phyloP scores from a whole-genome alignment of 208 protist genomes.

The Trypanosoma boissoni region DNA sequence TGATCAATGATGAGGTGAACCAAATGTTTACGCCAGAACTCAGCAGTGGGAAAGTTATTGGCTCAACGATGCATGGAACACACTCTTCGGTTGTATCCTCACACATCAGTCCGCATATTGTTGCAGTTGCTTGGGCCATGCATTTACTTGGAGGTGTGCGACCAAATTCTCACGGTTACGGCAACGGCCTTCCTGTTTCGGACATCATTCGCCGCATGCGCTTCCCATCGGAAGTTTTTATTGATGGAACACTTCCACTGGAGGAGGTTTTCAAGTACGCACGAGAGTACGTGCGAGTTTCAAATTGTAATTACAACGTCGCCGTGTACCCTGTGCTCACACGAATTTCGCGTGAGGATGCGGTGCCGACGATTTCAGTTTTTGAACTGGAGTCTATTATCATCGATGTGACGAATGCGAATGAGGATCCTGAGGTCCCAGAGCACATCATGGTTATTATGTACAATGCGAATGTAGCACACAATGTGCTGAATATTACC shows the following conservation, averaged over 20 bases:
- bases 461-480: slow-evolving; percentile 87
- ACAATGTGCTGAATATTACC: slow-evolving; percentile 84
- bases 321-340: slow-evolving; percentile 79
- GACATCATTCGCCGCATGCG: slow-evolving; percentile 78
- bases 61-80: slow-evolving; percentile 67
- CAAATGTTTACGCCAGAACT: slow-evolving; percentile 82
- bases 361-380: slow-evolving; percentile 85
- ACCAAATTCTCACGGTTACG: slow-evolving; percentile 63
- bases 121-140: slow-evolving; percentile 85
- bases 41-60: slow-evolving; percentile 82
- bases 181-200: slow-evolving; percentile 77
- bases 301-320: slow-evolving; percentile 42
- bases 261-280: slow-evolving; percentile 86
- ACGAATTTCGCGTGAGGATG: slow-evolving; percentile 83
- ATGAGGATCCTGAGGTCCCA: slow-evolving; percentile 66
- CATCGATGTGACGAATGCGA: slow-evolving; percentile 67
- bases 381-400: slow-evolving; percentile 87
- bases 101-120: slow-evolving; percentile 84
- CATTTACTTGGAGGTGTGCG: slow-evolving; percentile 76
- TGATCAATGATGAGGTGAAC: slow-evolving; percentile 61
- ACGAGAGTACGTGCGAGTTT: slow-evolving; percentile 50
- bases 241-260: slow-evolving; percentile 69
- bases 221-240: slow-evolving; percentile 72
- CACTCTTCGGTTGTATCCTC: slow-evolving; percentile 62
- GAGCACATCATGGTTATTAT: slow-evolving; percentile 85